Evolutionary conservation across 2,329 filamentous ascomycete genomes (phyloP), one percentile per base, ranked within the genome.

Genomic region (Neofusicoccum ribis): DNA sequence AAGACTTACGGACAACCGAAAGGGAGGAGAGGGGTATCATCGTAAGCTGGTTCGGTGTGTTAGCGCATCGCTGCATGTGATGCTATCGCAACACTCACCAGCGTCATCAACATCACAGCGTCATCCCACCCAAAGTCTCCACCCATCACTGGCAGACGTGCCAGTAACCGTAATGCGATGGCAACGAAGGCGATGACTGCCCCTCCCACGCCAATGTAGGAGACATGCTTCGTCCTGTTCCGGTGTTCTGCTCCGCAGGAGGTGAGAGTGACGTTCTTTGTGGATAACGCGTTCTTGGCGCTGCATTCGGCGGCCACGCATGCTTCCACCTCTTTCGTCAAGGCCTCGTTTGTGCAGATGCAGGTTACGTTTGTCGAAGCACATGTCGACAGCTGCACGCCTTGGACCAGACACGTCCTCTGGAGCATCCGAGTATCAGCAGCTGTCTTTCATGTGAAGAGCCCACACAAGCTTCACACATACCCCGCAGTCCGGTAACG

Each of bases 261-360:
- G 17, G 77, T 75, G 14, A 70, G 63, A 0, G 80, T 81, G 56
- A 76, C 70, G 66, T 82, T 82, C 68, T 82, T 79, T 4, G 78
- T 79, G 14, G 73, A 56, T n/a, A 66, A 31, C 2, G 58, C 47
- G 23, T 66, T 44, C 23, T 66, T 58, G 49, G 58, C 31, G 36
- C 20, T 49, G 58, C 64, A 66, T 14, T 47, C n/a, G 2, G 51
- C 51, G 14, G 47, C 6, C 5, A 49, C 43, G 34, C 63, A 64
- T 8, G 34, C 34, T 23, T 64, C 52, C 7, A 64, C 51, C 27
- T 56, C 52, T n/a, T 23, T 49, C 14, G 43, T 64, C 51, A 64
- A 17, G 3, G 41, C 37, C 23, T 39, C 46, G 43, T 64, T 27
- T 43, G 63, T 64, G 51, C 63, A 64, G 41, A 64, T 64, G 43